Base-by-base conservation (phyloP, 805 yeast species). In the Torulaspora quercuum region DNA sequence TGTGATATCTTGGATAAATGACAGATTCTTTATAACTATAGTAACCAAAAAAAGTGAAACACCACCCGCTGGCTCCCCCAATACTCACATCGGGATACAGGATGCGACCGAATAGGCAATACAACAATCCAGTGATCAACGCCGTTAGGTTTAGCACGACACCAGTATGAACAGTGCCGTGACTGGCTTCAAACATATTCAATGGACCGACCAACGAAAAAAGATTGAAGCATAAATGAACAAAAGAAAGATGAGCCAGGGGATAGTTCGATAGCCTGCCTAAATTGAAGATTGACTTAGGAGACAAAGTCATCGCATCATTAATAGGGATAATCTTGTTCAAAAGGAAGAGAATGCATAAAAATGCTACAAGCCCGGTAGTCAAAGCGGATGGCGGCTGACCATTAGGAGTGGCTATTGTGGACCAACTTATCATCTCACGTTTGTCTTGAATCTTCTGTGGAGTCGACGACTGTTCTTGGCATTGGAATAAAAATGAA, bases 81-180 rank as follows among this genome's bases (percentile, higher is more conserved):
- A 77, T 80, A 7, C 72, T 65, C 1, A 72, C 63, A 3, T 67
- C 52, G 7, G 83, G 82, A 42, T 67, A 77, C 10, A 82, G 63
- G 0, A 63, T 25, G 3, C 52, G 44, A 1, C 68, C 67, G 4
- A 75, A 53, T 6, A 75, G 16, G 48, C 82, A 72, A 60, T 73
- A 81, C 29, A 75, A 72, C 25, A 85, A 52, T 3, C 82, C 95
- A 2, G 90, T 72, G 3, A 76, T 59, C 1, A 81, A 78, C 2
- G 95, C 84, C 32, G 82, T 60, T 16, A 83, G 53, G 56, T 86
- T 87, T 39, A 88, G 65, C 10, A 87, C 79, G 29, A 88, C 68
- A 3, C 94, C 95, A 3, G 95, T 82, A 59, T 85, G 76, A 3
- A 87, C 82, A 0, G 97, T 86, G 5, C 96, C 97, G 52, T 85